A percentile compares a stretch with the other conserved stretches of the same genome.
These are phyloP conservation scores for Cordyceps pruinosa DNA, from an alignment of 2,329 filamentous ascomycete genomes.

Conservation along the genomic window DNA sequence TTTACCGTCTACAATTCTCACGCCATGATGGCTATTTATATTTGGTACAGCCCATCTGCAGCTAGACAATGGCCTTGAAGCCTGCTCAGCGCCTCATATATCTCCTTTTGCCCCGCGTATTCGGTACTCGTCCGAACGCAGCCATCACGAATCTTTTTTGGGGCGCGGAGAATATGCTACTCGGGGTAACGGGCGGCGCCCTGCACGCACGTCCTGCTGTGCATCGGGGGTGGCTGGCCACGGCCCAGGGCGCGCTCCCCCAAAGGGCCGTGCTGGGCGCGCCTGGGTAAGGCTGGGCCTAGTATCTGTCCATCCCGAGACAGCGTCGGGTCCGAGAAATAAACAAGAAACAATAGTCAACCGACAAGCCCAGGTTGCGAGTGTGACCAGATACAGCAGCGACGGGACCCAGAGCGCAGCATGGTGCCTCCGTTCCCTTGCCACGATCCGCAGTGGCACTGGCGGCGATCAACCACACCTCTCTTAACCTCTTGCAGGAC, in stretches of 20 bases:
- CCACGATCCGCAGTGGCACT: not conserved
- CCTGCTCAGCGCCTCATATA: no score
- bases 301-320: not conserved
- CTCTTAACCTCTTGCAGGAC: no score
- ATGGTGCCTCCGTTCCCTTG: not conserved
- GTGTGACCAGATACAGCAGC: not conserved
- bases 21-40: not conserved
- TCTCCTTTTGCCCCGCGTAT: not conserved
- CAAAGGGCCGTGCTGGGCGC: not conserved
- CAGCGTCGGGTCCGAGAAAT: not conserved
- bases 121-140: not conserved
- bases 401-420: not conserved
- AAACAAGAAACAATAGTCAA: not conserved
- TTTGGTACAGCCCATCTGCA: not conserved
- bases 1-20: not conserved
- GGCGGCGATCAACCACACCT: not conserved
- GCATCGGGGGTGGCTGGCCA: not conserved
- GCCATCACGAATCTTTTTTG: not conserved
- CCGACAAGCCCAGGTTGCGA: not conserved
- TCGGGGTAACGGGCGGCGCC: not conserved
- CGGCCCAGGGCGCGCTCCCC: not conserved
- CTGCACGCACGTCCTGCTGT: not conserved
- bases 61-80: not conserved
- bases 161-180: not conserved
- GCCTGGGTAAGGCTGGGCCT: not conserved